A percentile compares a stretch with the other conserved stretches of the same genome.
phyloP scores from a whole-genome alignment of 108 stramenopile genomes.

The Discostella stelligeroides region DNA sequence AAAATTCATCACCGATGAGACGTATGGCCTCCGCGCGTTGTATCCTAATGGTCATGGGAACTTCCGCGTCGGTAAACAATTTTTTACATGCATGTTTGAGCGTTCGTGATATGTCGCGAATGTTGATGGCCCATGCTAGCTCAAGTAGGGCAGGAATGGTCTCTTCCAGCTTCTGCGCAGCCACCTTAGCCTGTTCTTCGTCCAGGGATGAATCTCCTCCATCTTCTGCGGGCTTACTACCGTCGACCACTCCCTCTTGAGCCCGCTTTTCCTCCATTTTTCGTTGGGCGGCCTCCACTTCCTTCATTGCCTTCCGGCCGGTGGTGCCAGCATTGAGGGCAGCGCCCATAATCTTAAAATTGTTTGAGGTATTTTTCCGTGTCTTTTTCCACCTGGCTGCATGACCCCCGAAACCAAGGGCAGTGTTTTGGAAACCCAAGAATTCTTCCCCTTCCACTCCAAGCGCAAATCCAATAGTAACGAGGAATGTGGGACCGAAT shows the following conservation, averaged over 20 bases:
- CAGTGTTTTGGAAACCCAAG: slow-evolving; percentile 70
- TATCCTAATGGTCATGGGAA: slow-evolving; percentile 57
- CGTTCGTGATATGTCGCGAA: slow-evolving; percentile 79
- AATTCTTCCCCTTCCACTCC: slow-evolving; percentile 78
- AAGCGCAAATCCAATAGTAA: slow-evolving; percentile 76
- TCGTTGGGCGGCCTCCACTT: slow-evolving; percentile 70
- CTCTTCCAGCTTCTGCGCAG: slow-evolving; percentile 64
- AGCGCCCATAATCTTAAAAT: slow-evolving; percentile 68
- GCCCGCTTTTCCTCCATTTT: slow-evolving; percentile 42
- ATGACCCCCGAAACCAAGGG: slow-evolving; percentile 77
- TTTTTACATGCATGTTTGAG: slow-evolving; percentile 75
- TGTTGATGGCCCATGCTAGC: slow-evolving; percentile 82
- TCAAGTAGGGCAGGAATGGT: slow-evolving; percentile 77
- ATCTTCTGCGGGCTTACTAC: slow-evolving; percentile 13
- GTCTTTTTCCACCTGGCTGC: slow-evolving; percentile 69
- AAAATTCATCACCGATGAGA: slow-evolving; percentile 76
- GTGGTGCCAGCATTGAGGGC: slow-evolving; percentile 72
- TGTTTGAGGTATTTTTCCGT: slow-evolving; percentile 52
- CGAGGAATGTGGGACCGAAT: slow-evolving; percentile 72
- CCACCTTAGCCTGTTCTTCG: slow-evolving; percentile 63
- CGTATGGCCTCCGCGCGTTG: slow-evolving; percentile 75
- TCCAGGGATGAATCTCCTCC: slow-evolving; percentile 43
- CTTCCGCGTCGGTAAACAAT: slow-evolving; percentile 76
- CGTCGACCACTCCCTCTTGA: slow-evolving; percentile 10
- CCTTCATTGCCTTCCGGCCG: slow-evolving; percentile 73